Percentiles rank a stretch among this genome's conserved stretches.
These are phyloP conservation scores for Teratosphaeria viscida DNA, from an alignment of 2,329 filamentous ascomycete genomes.

Conservation along the genomic window DNA sequence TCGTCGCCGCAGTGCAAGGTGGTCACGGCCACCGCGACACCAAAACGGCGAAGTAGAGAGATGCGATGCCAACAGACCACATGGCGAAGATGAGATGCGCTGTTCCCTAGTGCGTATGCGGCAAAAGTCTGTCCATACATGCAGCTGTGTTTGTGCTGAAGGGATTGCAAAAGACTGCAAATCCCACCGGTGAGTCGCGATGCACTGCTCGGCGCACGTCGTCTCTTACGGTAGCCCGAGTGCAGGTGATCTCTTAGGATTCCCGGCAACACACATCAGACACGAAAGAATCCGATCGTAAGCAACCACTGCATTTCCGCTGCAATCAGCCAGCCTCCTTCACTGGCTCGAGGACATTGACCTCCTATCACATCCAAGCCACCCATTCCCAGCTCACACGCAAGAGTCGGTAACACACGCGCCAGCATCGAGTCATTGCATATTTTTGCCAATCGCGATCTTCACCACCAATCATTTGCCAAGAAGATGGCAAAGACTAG, in stretches of 20 bases:
- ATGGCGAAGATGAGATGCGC: background rate
- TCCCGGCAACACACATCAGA: no score
- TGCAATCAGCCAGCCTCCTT: no score
- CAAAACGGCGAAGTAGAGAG: background rate
- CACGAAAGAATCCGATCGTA: no score
- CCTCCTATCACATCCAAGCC: no score
- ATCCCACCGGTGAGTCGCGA: background rate
- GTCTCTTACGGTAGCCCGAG: background rate
- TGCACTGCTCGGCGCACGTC: background rate
- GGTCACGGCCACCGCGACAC: background rate
- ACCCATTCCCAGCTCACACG: background rate
- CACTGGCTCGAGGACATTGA: no score
- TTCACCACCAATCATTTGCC: background rate
- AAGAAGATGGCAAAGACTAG: background rate
- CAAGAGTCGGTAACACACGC: background rate
- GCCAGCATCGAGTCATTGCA: background rate
- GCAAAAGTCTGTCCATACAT: no score
- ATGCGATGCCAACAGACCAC: background rate
- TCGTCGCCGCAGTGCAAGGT: background rate
- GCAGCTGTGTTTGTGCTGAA: no score
- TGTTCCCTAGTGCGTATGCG: no score
- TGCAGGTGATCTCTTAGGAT: no score
- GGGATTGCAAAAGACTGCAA: no score
- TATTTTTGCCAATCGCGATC: background rate
- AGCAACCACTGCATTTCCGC: no score